Evolutionary conservation across 2,329 filamentous ascomycete species (phyloP), one percentile per base, ranked within the genome.

Genomic region (Diaporthe amygdali): DNA sequence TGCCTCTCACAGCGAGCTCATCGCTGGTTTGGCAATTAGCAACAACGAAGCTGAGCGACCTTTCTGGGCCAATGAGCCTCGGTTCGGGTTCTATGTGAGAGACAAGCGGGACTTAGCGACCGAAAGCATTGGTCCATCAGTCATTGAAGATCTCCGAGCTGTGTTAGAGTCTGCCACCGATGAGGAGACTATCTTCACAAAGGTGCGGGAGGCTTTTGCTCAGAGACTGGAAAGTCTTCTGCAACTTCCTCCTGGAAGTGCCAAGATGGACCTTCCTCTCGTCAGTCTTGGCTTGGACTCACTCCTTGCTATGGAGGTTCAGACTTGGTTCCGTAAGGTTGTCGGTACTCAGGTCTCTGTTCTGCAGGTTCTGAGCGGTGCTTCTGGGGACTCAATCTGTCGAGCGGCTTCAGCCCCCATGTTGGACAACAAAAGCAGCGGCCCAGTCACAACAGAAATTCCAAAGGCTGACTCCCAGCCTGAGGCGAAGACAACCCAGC

Each of bases 291-390:
- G 46, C 7, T 8, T 49, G 22, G 46, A 49, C n/a, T 49, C 46
- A 25, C 46, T 49, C 9, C 46, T 49, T 4, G 46, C 46, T n/a
- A 49, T 49, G 46, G 46, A 49, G n/a, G 46, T 49, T 49, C 46
- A 49, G 46, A 49, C n/a, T 49, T 49, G 46, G 46, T 49, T 49
- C 46, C 46, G 20, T 20, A 49, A 49, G 7, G 14, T 49, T 27
- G n/a, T 71, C 5, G 46, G 46, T 4, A 41, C 49, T 25, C 51
- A 71, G 20, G 12, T 71, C 27, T 52, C 69, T 20, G 39, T 71
- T 5, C 22, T 71, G 32, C 46, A 41, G 10, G 47, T 71, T 34
- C 49, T 49, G n/a, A 49, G 46, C 46, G 46, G 46, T 22, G 46
- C 46, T 25, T 25, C 46, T 25, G 46, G 20, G 22, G n/a, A 49